Evolutionary conservation across 2,329 filamentous ascomycete species (phyloP), one percentile per base, ranked within the genome.

Genomic region (Bipolaris cookei): DNA sequence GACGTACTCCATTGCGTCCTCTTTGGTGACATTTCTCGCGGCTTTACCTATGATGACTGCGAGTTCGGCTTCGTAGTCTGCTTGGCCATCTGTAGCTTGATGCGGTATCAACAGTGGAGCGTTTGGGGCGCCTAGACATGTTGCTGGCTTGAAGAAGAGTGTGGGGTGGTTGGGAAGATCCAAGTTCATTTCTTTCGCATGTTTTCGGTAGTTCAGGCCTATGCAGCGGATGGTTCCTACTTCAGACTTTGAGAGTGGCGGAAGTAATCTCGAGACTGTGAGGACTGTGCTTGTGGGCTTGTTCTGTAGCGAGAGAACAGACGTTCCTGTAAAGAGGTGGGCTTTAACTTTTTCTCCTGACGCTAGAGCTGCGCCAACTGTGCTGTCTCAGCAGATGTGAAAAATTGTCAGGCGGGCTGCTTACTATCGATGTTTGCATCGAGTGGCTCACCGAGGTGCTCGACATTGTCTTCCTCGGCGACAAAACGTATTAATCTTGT

Each of bases 21-120:
- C 71, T 14, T 68, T 59, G 1, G 69, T 48, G 1, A 84, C 76
- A 44, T 84, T 74, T 59, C 81, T 82, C 13, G 79, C 82, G 1
- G 77, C 73, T 50, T 80, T 81, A 1, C 80, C 80, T 4, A 84
- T 81, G 0, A 86, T 74, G 2, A 86, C 48, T 18, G 57, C 56
- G 30, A 68, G 64, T 35, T 68, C 66, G 23, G 54, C 58, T 47
- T 68, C 66, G 57, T 68, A 68, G 44, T 68, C 66, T 5, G 59
- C 53, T 30, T 58, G 57, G 2, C 39, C 43, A 21, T 60, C 56
- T 20, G 58, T 60, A 5, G 66, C 59, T 25, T 61, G 54, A 21
- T 55, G 21, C 1, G 57, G 61, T 41, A 67, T 62, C 2, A 56
- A 25, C 13, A 67, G 42, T 20, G 59, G 50, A 4, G 57, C 62